Evolutionary conservation across 331 rosid species (phyloP), one percentile per base, ranked within the genome.

Genomic region (Telfairia occidentalis): DNA sequence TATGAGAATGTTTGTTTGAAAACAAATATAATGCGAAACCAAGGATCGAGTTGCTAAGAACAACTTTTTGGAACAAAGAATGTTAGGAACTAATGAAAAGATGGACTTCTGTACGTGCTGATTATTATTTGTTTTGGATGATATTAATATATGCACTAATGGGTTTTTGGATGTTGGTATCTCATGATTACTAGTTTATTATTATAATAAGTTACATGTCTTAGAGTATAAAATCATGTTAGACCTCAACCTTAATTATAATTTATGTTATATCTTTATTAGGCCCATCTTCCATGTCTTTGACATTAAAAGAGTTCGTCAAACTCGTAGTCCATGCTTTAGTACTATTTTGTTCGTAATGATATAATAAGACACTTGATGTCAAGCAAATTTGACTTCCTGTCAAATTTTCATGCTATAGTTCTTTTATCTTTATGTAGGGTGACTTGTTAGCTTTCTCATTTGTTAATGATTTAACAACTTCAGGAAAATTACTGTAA

Each of bases 401-500:
- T 21, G 73, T 40, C 42, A 65, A 65, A 65, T 40, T 65, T 38
- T 38, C 18, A 65, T 65, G 30, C 5, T 37, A 35, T 19, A 2
- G 18, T 35, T 38, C 50, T 65, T 65, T 65, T 9, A 34, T 61
- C 40, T 32, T 65, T 29, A 5, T 40, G 30, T 65, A 65, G 50
- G 12, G 53, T 38, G 52, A 38, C 73, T 38, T 67, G 53, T 42
- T 67, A 40, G 54, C 21, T 43, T 42, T 61, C 11, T 21, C 12
- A 21, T 67, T 67, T 67, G 73, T 24, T 42, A 24, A 67, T 24
- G 52, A 23, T 21, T 67, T 13, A 67, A 66, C 52, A 37, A 67
- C 52, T 67, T 21, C 87, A 92, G 96, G 77, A 76, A 64, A 70
- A 70, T 82, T 66, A 76, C 78, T 76, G 82, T 75, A 78, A 87